Conservation (phyloP, 2,329 filamentous ascomycete species). For the Penicillium griseofulvum region DNA sequence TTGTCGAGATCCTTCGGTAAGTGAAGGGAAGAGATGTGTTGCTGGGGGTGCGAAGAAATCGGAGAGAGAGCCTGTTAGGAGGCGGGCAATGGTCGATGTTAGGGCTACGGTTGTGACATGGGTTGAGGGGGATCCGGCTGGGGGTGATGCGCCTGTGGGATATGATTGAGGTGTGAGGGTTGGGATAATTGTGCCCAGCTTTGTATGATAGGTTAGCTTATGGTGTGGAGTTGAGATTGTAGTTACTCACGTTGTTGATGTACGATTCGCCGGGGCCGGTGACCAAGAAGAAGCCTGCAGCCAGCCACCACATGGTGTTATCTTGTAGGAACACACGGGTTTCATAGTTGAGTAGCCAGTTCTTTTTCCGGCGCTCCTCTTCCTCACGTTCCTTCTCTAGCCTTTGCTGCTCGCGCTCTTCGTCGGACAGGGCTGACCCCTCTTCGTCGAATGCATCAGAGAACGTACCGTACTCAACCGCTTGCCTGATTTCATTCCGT, state of each 20-base stretch:
- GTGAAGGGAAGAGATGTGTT: constrained; percentile 57
- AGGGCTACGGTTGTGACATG: constrained; percentile 92
- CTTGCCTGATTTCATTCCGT: constrained; percentile 45
- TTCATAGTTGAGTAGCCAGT: constrained; percentile 86
- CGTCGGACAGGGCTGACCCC: constrained; percentile 38
- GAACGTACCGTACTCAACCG: constrained; percentile 41
- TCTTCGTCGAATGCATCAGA: constrained; percentile 39
- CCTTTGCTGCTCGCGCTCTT: constrained; percentile 40
- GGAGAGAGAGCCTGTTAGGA: constrained; percentile 84
- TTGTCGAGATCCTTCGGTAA: constrained; percentile 41
- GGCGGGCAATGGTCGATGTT: constrained; percentile 83
- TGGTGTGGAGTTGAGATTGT: neutral
- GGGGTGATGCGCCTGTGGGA: constrained; percentile 43
- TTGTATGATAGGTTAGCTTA: neutral
- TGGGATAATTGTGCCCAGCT: constrained; percentile 82
- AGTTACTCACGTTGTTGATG: constrained; percentile 72
- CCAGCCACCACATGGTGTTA: constrained; percentile 93
- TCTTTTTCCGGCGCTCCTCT: constrained; percentile 71
- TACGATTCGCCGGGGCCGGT: constrained; percentile 96
- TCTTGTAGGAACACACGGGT: constrained; percentile 82
- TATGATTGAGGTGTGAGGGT: constrained; percentile 70
- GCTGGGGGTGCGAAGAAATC: constrained; percentile 76
- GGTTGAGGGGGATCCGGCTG: constrained; percentile 66
- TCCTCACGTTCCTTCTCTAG: constrained; percentile 48
- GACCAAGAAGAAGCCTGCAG: constrained; percentile 85